Conservation (phyloP, 441 rosid species). For the Syzygium malaccense region DNA sequence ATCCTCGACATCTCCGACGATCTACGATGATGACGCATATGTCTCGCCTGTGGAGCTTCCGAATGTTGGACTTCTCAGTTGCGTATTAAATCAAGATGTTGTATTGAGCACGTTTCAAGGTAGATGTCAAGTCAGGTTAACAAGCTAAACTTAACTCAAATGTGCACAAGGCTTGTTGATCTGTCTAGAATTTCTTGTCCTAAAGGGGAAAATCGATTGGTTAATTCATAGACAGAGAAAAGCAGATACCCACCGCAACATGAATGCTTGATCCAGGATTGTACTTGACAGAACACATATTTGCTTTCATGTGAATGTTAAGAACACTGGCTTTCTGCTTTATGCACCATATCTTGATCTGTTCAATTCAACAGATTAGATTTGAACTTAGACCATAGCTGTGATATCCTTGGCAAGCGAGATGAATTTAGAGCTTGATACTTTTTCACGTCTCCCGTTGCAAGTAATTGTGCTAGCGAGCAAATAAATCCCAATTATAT, state of each 20-base stretch:
- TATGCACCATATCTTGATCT: not conserved
- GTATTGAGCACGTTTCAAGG: not conserved
- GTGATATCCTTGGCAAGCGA: not conserved
- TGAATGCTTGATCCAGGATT: not conserved
- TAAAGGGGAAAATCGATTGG: not conserved
- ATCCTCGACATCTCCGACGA: not conserved
- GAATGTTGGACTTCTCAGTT: not conserved
- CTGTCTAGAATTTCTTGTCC: not conserved
- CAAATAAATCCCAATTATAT: not conserved
- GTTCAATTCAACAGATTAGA: not conserved
- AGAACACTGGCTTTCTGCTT: not conserved
- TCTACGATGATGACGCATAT: rapidly evolving
- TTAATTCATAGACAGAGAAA: not conserved
- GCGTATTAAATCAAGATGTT: not conserved
- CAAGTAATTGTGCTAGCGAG: not conserved
- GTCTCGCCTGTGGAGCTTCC: not conserved
- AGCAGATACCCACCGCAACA: not conserved
- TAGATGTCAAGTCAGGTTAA: not conserved
- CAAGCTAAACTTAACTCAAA: not conserved
- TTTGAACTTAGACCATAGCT: not conserved
- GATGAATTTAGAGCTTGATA: not conserved
- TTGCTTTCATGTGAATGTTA: not conserved
- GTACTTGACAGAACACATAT: not conserved
- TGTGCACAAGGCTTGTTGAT: not conserved
- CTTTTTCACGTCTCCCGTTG: not conserved